Percentiles rank a stretch among this genome's conserved stretches.
Evolutionary conservation across 768 basidiomycete species (phyloP).

Genomic region (Suillus cothurnatus): DNA sequence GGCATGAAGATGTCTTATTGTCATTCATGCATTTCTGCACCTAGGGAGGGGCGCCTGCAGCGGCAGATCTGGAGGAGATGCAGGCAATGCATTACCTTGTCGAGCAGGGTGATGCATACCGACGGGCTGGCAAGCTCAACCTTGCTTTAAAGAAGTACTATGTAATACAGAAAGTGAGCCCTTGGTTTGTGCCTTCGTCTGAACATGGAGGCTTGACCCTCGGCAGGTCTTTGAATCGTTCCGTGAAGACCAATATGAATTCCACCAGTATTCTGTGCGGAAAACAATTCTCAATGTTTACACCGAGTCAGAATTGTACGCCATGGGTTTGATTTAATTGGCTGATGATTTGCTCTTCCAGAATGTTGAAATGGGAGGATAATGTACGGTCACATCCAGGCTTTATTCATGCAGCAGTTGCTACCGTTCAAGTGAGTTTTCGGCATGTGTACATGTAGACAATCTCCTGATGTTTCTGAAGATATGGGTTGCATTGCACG

Average conservation of each 20-base stretch:
- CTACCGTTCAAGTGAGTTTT: conserved; percentile 62
- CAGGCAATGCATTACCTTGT: conserved; percentile 86
- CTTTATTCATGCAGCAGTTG: conserved; percentile 73
- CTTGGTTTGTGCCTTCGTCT: conserved; percentile 7
- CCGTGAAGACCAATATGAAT: conserved; percentile 97
- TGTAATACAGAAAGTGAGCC: conserved; percentile 67
- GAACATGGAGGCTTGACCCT: conserved; percentile 10
- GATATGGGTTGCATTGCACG: conserved; percentile 76
- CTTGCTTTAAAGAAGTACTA: conserved; percentile 87
- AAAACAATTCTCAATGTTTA: conserved; percentile 89
- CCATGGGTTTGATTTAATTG: conserved; percentile 7
- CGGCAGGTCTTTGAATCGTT: conserved; percentile 77
- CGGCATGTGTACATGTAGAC: conserved; percentile 4
- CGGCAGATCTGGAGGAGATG: conserved; percentile 90
- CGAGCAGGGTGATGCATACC: conserved; percentile 79
- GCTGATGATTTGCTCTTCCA: conserved; percentile 30
- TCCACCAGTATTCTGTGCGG: conserved; percentile 92
- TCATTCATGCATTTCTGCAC: not conserved
- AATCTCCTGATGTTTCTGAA: conserved; percentile 29
- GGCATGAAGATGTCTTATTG: not conserved
- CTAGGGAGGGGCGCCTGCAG: conserved; percentile 87
- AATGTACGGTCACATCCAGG: conserved; percentile 71
- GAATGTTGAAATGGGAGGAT: conserved; percentile 84
- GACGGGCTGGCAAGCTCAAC: conserved; percentile 62
- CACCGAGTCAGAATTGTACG: conserved; percentile 58